Evolutionary conservation across 2,329 filamentous ascomycete species (phyloP).

Genomic region (Metarhizium humberi): DNA sequence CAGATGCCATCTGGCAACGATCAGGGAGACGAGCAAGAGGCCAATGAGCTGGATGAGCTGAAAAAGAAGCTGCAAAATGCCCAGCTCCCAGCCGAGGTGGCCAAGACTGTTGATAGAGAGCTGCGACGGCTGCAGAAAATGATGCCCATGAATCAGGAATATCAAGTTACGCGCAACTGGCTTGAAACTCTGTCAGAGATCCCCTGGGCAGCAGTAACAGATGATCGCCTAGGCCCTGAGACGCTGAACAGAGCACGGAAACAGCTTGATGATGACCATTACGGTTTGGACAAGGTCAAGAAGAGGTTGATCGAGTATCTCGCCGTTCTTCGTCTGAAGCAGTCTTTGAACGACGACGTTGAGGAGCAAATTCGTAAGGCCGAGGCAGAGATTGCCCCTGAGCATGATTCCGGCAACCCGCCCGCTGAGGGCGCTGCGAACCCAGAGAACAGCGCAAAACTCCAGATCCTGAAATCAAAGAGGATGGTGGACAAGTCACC

Average conservation of each 20-base stretch:
- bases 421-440: conserved; percentile 9
- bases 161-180: conserved; percentile 87
- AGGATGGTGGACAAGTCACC: conserved; percentile 91
- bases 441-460: conserved; percentile 44
- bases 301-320: conserved; percentile 92
- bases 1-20: conserved; percentile 35
- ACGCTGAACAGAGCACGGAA: conserved; percentile 73
- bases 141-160: conserved; percentile 92
- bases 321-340: conserved; percentile 91
- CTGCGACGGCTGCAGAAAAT: conserved; percentile 85
- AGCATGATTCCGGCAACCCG: conserved; percentile 24
- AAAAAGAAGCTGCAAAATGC: conserved; percentile 80
- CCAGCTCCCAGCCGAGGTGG: conserved; percentile 70
- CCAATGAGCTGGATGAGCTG: conserved; percentile 83
- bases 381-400: conserved; percentile 53
- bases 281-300: conserved; percentile 94
- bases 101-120: conserved; percentile 86
- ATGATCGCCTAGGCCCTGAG: conserved; percentile 74
- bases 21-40: conserved; percentile 65
- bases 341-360: conserved; percentile 75
- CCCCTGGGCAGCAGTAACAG: conserved; percentile 77
- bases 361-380: conserved; percentile 67
- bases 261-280: conserved; percentile 93
- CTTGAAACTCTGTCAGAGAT: conserved; percentile 91
- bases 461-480: conserved; percentile 70